Percentiles rank a stretch among this genome's conserved stretches.
Evolutionary conservation across 2,329 filamentous ascomycete genomes (phyloP).

Genomic region (Verticillium albo-atrum): DNA sequence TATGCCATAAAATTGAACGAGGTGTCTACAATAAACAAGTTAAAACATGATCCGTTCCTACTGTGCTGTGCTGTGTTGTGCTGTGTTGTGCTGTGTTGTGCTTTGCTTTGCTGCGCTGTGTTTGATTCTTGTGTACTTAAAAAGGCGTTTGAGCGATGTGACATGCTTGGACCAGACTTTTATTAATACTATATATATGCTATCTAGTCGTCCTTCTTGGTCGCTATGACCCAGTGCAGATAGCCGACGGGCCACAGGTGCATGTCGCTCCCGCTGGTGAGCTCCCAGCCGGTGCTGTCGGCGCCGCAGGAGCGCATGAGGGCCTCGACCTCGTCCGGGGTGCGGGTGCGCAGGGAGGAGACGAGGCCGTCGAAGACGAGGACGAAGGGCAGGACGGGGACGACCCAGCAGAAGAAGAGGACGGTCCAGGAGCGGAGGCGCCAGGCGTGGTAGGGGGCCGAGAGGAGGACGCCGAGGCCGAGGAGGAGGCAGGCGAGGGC

Average conservation of each 20-base stretch:
- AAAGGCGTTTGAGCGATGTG: no score
- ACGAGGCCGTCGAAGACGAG: constrained; percentile 66
- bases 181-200: no score
- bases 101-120: no score
- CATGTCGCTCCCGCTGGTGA: constrained; percentile 39
- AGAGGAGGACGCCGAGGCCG: constrained; percentile 44
- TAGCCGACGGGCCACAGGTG: constrained; percentile 48
- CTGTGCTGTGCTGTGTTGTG: background rate
- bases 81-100: background rate
- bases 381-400: constrained; percentile 65
- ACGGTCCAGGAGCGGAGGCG: constrained; percentile 48
- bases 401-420: constrained; percentile 60
- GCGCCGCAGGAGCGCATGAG: constrained; percentile 52
- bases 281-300: constrained; percentile 38
- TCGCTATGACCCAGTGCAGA: constrained; percentile 44
- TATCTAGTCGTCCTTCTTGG: constrained; percentile 5
- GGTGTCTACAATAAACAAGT: background rate
- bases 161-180: no score
- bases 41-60: background rate
- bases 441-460: constrained; percentile 49
- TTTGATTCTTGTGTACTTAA: no score
- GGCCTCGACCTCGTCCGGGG: constrained; percentile 57
- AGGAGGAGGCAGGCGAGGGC: constrained; percentile 49
- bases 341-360: constrained; percentile 63
- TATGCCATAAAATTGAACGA: background rate